Evolutionary conservation across 192 early-diverging fungal genomes (phyloP), one percentile per base, ranked within the genome.

Genomic region (Obelidium mucronatum): DNA sequence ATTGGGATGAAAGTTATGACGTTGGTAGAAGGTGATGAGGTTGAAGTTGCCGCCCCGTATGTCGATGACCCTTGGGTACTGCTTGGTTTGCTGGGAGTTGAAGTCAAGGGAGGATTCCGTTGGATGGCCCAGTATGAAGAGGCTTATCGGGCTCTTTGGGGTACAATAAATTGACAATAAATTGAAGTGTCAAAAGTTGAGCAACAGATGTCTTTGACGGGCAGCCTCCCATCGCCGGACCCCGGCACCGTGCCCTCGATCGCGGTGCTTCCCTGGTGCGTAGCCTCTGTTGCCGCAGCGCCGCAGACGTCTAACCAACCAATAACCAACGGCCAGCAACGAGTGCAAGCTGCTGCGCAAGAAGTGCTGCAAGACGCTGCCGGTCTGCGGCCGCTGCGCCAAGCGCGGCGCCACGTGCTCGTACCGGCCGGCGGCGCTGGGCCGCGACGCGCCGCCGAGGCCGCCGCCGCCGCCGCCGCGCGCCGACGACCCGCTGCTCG

Each of bases 1-100:
- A 2, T 74, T n/a, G 72, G 60, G 39, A 44, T 60, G 56, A 63
- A 40, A 22, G 60, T 74, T 30, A 34, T 63, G 42, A 13, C 72
- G 40, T n/a, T 74, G 56, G 31, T 22, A 2, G 60, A 63, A 1
- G 59, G 6, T 34, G 44, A 48, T 19, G 70, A 73, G 15, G 24
- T 8, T 48, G 69, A 54, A 36, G 35, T n/a, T 19, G 33, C 17
- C 5, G 19, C 13, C 11, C 26, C 36, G 15, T 74, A 3, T 60
- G 26, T 31, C 8, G 34, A 40, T 17, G 52, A 54, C 30, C 72
- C 72, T 6, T 74, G 60, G 56, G 37, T 30, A 6, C 48, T 54
- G 6, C 34, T 74, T 5, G 72, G 72, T 22, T 33, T 58, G n/a
- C 31, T 74, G 15, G 72, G 72, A 11, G 59, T 63, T 15, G 2